Conservation (phyloP, 805 yeast species). For the Metschnikowia orientalis region DNA sequence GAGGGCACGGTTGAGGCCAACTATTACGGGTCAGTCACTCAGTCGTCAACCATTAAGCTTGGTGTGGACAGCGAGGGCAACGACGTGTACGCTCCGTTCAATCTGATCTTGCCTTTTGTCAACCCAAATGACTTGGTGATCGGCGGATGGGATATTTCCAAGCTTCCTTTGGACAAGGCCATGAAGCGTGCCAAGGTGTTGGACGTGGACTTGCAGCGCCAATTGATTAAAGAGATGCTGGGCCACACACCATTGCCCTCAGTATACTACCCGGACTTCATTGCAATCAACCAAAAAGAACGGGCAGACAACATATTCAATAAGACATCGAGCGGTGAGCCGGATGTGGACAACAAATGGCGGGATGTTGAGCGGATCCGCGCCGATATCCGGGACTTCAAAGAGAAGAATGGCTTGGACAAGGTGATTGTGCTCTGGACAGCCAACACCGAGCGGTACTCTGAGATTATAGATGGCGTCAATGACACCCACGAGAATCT, state of each 20-base stretch:
- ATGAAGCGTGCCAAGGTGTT: constrained; percentile 83
- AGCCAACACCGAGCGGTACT: constrained; percentile 93
- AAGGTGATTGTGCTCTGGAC: constrained; percentile 93
- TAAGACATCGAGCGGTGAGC: constrained; percentile 46
- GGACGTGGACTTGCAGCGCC: constrained; percentile 77
- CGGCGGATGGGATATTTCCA: constrained; percentile 93
- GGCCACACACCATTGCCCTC: constrained; percentile 71
- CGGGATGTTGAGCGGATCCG: constrained; percentile 83
- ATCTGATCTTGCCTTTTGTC: constrained; percentile 80
- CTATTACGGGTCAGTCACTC: constrained; percentile 93
- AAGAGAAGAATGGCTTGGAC: constrained; percentile 66
- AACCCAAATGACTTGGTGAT: constrained; percentile 86
- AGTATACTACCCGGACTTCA: constrained; percentile 91
- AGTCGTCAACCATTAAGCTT: constrained; percentile 81
- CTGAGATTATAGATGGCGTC: constrained; percentile 71
- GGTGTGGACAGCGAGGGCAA: constrained; percentile 79
- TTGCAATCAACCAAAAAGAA: constrained; percentile 88
- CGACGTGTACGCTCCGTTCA: constrained; percentile 91
- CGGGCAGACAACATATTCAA: constrained; percentile 87
- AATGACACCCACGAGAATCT: constrained; percentile 86
- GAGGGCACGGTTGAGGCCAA: constrained; percentile 71
- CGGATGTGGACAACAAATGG: constrained; percentile 69
- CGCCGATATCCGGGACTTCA: constrained; percentile 76
- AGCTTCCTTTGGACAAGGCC: constrained; percentile 65
- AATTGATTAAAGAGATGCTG: constrained; percentile 62